Evolutionary conservation across 2,329 filamentous ascomycete genomes (phyloP).

Genomic region (Bimuria novae-zelandiae): DNA sequence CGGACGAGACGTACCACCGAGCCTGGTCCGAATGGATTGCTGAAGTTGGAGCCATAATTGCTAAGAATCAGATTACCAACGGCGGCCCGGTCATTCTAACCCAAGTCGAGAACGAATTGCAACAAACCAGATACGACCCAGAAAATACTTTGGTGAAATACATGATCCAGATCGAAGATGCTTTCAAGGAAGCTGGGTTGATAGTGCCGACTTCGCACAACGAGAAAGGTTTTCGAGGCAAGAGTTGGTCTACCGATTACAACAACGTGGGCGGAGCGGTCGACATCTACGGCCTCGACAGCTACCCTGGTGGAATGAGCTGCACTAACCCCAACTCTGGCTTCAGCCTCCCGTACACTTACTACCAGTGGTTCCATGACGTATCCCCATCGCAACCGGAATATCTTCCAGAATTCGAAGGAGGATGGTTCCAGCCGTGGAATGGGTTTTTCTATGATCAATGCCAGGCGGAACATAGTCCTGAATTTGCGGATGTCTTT

Average conservation of each 20-base stretch:
- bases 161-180: conserved; percentile 57
- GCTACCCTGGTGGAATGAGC: conserved; percentile 54
- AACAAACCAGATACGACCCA: conserved; percentile 50
- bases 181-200: conserved; percentile 53
- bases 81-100: conserved; percentile 58
- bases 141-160: conserved; percentile 56
- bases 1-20: conserved; percentile 50
- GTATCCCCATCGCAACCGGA: conserved; percentile 60
- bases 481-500: conserved; percentile 59
- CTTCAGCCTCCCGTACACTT: conserved; percentile 57
- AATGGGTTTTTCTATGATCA: conserved; percentile 58
- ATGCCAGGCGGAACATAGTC: conserved; percentile 52
- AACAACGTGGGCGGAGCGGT: conserved; percentile 60
- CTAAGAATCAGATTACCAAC: conserved; percentile 56
- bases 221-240: conserved; percentile 55
- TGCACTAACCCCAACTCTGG: conserved; percentile 57
- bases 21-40: conserved; percentile 56
- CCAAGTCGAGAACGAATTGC: conserved; percentile 60
- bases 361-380: conserved; percentile 63
- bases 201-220: conserved; percentile 57
- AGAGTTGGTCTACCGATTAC: conserved; percentile 61
- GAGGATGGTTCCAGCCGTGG: conserved; percentile 60
- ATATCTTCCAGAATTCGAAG: conserved; percentile 60
- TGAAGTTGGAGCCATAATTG: conserved; percentile 54
- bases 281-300: conserved; percentile 56